Evolutionary conservation across 1,139 yeast genomes (phyloP), one percentile per base, ranked within the genome.

Genomic region (Hyphopichia fennica): DNA sequence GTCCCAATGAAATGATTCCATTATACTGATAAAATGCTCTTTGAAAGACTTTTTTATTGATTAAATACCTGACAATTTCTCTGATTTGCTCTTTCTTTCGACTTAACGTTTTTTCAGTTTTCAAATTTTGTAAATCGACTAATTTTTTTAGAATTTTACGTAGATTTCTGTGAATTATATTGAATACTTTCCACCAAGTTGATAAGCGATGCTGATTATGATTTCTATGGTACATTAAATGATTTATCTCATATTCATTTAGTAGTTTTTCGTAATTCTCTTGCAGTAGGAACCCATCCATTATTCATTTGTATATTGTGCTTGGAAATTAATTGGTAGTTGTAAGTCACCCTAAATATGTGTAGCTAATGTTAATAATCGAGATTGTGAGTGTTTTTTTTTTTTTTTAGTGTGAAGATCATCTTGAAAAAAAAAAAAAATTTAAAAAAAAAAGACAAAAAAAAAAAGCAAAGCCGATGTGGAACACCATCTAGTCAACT

Each of bases 151-250:
- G 39, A 11, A 81, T 59, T 39, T 70, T 68, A 7, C 82, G 65
- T 15, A 81, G 50, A 37, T 76, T 67, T 29, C 96, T 71, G 49
- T 84, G 84, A 19, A 87, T 57, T n/a, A 84, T 74, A 45, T 81
- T 73, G 39, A 89, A 66, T 46, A 79, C 74, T 44, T 68, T 75
- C 91, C 96, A 89, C 96, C 96, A 89, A 18, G 57, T 58, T 34
- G 87, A 77, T 14, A 74, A 76, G n/a, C 82, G 67, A 53, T 88
- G 96, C 60, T 89, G 96, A 57, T 87, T 87, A 47, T 73, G 72
- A 58, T 84, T 85, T 47, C 96, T 67, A 51, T 84, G 88, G 55
- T 84, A 81, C 3, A 87, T 51, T 36, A 88, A 60, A 50, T 80
- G 84, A 8, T 87, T 57, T 3, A 87, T 56, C 28, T 76, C 73